Evolutionary conservation across 345 rosid species (phyloP).

Genomic region (Luvunga scandens): DNA sequence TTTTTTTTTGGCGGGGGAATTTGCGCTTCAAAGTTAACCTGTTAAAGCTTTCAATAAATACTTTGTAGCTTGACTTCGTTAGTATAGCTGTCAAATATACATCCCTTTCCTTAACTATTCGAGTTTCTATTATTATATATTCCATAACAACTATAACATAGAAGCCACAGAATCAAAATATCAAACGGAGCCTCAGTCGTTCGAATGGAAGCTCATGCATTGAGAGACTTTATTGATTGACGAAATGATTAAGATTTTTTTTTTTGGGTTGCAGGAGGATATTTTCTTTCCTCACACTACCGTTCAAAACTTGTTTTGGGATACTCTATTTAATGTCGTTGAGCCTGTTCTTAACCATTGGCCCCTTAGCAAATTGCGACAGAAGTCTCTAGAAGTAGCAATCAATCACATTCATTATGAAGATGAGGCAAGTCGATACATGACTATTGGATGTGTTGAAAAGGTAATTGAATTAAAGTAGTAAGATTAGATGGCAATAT

Average conservation of each 20-base stretch:
- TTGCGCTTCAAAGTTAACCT: too few species aligned
- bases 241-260: neutral
- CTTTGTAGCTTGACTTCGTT: too few species aligned
- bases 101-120: too few species aligned
- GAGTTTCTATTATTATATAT: too few species aligned
- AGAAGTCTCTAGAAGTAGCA: slow-evolving; percentile 32
- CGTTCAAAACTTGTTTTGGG: slow-evolving; percentile 43
- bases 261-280: slow-evolving; percentile 48
- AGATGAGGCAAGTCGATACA: slow-evolving; percentile 40
- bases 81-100: too few species aligned
- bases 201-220: too few species aligned
- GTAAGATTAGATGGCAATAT: too few species aligned
- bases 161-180: too few species aligned
- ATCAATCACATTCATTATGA: slow-evolving; percentile 42
- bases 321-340: slow-evolving; percentile 21
- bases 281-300: slow-evolving; percentile 39
- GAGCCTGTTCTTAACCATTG: slow-evolving; percentile 46
- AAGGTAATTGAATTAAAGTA: slow-evolving; percentile 19
- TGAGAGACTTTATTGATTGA: neutral
- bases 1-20: too few species aligned
- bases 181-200: too few species aligned
- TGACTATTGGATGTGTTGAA: slow-evolving; percentile 40
- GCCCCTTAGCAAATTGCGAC: slow-evolving; percentile 38
- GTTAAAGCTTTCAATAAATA: too few species aligned
- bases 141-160: too few species aligned